These are phyloP conservation scores for Agrocybe praecox DNA, from an alignment of 768 basidiomycete genomes.

Conservation along the genomic window DNA sequence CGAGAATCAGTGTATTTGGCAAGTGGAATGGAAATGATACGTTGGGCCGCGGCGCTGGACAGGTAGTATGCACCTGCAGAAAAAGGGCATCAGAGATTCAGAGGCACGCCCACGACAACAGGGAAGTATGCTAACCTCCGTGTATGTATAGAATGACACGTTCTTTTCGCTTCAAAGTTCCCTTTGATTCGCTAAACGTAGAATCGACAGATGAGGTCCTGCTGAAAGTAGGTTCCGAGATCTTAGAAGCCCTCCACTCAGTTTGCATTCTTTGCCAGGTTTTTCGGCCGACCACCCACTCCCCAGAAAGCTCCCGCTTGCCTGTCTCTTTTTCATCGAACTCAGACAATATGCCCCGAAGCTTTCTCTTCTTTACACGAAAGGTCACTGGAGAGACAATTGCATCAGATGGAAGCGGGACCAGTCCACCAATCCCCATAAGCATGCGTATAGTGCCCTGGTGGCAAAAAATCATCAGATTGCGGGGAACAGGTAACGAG, in stretches of 20 bases:
- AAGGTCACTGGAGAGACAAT: constrained; percentile 95
- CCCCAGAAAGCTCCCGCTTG: constrained; percentile 80
- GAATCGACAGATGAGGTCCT: constrained; percentile 7
- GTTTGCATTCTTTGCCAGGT: constrained; percentile 87
- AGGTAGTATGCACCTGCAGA: constrained; percentile 85
- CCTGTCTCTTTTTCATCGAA: constrained; percentile 80
- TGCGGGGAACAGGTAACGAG: background rate
- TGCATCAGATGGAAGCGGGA: constrained; percentile 90
- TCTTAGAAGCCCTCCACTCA: constrained; percentile 66
- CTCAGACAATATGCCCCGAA: constrained; percentile 79
- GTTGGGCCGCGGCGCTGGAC: constrained; percentile 88
- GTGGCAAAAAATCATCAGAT: constrained; percentile 1
- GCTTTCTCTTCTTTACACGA: constrained; percentile 65
- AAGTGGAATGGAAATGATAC: constrained; percentile 87
- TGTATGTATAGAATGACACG: constrained; percentile 92
- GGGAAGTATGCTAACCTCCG: constrained; percentile 64
- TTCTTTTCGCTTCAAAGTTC: constrained; percentile 51
- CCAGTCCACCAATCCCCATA: constrained; percentile 79
- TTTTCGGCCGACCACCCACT: constrained; percentile 95
- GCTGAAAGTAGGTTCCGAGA: constrained; percentile 17
- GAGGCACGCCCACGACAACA: background rate
- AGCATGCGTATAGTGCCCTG: constrained; percentile 57
- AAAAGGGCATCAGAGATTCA: background rate
- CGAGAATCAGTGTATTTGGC: constrained; percentile 88
- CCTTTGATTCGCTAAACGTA: constrained; percentile 7